Evolutionary conservation across 352 stramenopile genomes (phyloP), one percentile per base, ranked within the genome.

Genomic region (Phytophthora sp.): DNA sequence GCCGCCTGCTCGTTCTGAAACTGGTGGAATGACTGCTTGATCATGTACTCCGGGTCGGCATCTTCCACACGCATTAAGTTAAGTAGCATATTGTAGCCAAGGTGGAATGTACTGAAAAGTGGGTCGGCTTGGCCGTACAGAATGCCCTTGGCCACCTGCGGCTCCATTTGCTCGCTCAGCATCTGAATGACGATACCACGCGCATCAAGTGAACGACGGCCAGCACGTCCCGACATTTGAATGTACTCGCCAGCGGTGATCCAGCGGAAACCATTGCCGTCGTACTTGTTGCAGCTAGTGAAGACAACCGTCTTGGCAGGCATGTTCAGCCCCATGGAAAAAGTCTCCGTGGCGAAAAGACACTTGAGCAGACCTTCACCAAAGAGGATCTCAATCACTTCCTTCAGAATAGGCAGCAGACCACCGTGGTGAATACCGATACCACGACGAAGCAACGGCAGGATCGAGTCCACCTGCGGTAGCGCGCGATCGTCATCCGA

Each of bases 21-120:
- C 63, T 98, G 93, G 61, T 99, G 95, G 71, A 99, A 99, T 3
- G 96, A 99, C 54, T 97, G 95, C 60, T 96, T 94, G 52, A 99
- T 95, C 68, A 99, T 93, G 71, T 98, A 99, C 76, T 99, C 97
- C 5, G 98, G 96, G 66, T 98, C 97, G 16, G 82, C 84, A 57
- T 96, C 89, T 83, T 99, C 97, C 13, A 99, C 97, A 47, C 98
- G 90, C 82, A 99, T 90, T 81, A 99, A 88, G 74, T 99, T 99
- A 16, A 99, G 76, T 44, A 99, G 79, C 98, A 99, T 99, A 81
- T 99, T 99, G 87, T 99, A 99, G 21, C 92, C 97, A 52, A 99
- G 95, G 73, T 98, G 93, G 81, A 99, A 99, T 2, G 78, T 81
- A 81, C 79, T 92, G 56, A 91, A 87, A 6, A 93, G 65, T 36